Percentiles rank a stretch among this genome's conserved stretches.
Evolutionary conservation across 371 early-diverging fungal genomes (phyloP).

Genomic region (Lichtheimia ramosa): DNA sequence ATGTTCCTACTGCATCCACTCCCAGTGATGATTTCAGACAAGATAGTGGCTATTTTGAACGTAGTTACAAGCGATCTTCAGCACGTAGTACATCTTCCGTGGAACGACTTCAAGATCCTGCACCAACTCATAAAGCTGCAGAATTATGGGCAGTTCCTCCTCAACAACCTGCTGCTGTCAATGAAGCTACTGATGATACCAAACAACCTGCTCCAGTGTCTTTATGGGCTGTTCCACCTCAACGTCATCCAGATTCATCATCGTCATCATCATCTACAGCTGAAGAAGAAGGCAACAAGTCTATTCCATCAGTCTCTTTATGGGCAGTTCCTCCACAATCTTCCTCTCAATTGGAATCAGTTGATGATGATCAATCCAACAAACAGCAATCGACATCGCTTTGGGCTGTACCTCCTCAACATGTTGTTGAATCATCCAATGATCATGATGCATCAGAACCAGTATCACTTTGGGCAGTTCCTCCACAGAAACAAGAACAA

Average conservation of each 20-base stretch:
- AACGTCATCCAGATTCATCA: conserved; percentile 5
- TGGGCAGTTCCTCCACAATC: no score
- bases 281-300: background rate
- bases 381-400: background rate
- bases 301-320: no score
- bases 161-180: background rate
- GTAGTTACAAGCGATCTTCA: conserved; percentile 17
- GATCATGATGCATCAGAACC: background rate
- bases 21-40: conserved; percentile 9
- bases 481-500: background rate
- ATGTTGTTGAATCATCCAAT: background rate
- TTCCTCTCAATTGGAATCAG: no score
- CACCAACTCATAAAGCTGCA: background rate
- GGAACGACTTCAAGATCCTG: background rate
- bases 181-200: background rate
- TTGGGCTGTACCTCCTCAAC: conserved; percentile 8
- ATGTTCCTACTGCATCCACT: background rate
- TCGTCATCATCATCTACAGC: background rate
- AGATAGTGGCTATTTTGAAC: conserved; percentile 16
- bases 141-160: background rate
- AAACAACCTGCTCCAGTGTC: background rate
- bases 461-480: background rate
- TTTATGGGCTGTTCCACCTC: conserved; percentile 16
- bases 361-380: background rate
- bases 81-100: conserved; percentile 12